Evolutionary conservation across 83 land plant species (phyloP).

Genomic region (Picea mariana): DNA sequence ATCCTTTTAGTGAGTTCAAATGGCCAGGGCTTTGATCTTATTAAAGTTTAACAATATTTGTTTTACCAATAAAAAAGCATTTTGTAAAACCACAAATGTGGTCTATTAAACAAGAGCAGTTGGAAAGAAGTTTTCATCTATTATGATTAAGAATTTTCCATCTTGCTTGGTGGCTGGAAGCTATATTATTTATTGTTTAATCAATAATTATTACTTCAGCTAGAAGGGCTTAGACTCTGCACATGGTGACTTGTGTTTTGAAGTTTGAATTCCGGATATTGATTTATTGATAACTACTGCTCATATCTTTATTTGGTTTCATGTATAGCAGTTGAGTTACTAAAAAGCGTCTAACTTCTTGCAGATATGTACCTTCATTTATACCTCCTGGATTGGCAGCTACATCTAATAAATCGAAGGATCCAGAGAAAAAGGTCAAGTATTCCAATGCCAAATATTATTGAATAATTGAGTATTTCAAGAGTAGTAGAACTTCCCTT

Average conservation of each 20-base stretch:
- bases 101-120: no score
- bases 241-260: background rate
- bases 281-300: background rate
- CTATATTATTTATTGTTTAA: no score
- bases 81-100: no score
- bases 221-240: background rate
- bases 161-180: no score
- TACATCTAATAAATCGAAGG: slow-evolving; percentile 66
- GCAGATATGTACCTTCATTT: slow-evolving; percentile 98
- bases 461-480: background rate
- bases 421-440: slow-evolving; percentile 83
- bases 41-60: no score
- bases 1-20: no score
- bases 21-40: no score
- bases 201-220: background rate
- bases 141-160: no score
- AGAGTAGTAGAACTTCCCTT: background rate
- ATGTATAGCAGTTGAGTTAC: background rate
- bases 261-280: background rate
- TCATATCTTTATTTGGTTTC: background rate
- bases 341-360: background rate
- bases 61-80: no score
- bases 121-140: no score
- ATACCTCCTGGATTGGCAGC: slow-evolving; percentile 92
- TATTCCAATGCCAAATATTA: background rate